Percentiles rank a stretch among this genome's conserved stretches.
These are phyloP conservation scores for Naumovozyma castellii DNA, from an alignment of 805 yeast genomes.

Conservation along the genomic window DNA sequence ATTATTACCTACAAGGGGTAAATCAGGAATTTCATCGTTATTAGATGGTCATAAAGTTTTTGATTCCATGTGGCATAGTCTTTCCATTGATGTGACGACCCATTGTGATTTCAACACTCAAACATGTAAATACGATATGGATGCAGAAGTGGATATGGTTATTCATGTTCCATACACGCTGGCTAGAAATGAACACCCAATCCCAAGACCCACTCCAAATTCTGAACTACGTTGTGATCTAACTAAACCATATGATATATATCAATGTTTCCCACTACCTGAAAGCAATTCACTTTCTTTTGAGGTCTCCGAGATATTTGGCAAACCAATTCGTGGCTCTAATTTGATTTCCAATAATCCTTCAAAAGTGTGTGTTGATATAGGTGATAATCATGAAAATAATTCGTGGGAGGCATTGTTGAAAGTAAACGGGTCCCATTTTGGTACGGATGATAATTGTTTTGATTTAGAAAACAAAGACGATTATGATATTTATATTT, in stretches of 20 bases:
- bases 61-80: slow-evolving; percentile 88
- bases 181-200: slow-evolving; percentile 53
- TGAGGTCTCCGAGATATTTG: slow-evolving; percentile 58
- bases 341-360: slow-evolving; percentile 44
- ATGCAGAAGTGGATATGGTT: slow-evolving; percentile 62
- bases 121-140: slow-evolving; percentile 44
- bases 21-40: slow-evolving; percentile 75
- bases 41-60: slow-evolving; percentile 86
- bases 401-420: slow-evolving; percentile 40
- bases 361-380: slow-evolving; percentile 33
- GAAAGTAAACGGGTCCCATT: slow-evolving; percentile 21
- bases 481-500: slow-evolving; percentile 24
- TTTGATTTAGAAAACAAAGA: slow-evolving; percentile 26
- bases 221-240: slow-evolving; percentile 66
- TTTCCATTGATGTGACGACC: slow-evolving; percentile 74
- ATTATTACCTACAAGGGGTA: slow-evolving; percentile 84
- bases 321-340: slow-evolving; percentile 54
- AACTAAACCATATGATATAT: slow-evolving; percentile 46
- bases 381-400: slow-evolving; percentile 15
- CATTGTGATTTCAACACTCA: slow-evolving; percentile 33
- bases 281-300: slow-evolving; percentile 40
- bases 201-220: slow-evolving; percentile 73
- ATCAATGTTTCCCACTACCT: slow-evolving; percentile 71
- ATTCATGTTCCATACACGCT: slow-evolving; percentile 59
- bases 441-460: slow-evolving; percentile 30